phyloP scores from a whole-genome alignment of 2,329 filamentous ascomycete genomes.

The Neonectria sp. region DNA sequence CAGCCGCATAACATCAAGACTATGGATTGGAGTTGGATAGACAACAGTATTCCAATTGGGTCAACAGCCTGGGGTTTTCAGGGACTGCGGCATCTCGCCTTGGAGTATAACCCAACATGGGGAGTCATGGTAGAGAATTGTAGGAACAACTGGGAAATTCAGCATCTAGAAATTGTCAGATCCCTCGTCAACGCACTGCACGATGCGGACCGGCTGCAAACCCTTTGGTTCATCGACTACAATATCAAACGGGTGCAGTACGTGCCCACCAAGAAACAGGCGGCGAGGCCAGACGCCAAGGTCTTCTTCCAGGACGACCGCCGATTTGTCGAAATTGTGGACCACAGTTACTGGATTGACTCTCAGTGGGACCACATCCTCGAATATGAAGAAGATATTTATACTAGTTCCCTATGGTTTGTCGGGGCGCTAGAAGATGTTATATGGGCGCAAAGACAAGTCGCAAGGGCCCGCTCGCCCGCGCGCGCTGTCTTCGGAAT shows the following conservation, averaged over 20 bases:
- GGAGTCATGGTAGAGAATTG: neutral
- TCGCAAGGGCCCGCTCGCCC: neutral
- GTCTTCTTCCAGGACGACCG: neutral
- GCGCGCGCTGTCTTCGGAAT: neutral
- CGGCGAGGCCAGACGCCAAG: neutral
- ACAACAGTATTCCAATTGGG: neutral
- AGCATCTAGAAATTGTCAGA: neutral
- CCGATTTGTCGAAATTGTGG: neutral
- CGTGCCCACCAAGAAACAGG: neutral
- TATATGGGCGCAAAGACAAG: neutral
- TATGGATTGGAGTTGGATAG: neutral
- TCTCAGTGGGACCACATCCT: neutral
- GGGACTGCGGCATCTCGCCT: neutral
- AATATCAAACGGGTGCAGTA: neutral
- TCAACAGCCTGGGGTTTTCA: neutral
- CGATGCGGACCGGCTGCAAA: neutral
- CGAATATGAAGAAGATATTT: neutral
- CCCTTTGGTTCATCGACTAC: constrained; percentile 1
- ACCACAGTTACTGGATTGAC: neutral
- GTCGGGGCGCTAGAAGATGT: neutral
- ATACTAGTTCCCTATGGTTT: neutral
- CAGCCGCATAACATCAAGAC: constrained; percentile 1
- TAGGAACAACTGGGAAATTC: neutral
- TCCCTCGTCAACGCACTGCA: neutral
- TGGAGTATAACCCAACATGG: neutral